Conservation (phyloP, 176 grass and related monocot species). For the Avena insularis region DNA sequence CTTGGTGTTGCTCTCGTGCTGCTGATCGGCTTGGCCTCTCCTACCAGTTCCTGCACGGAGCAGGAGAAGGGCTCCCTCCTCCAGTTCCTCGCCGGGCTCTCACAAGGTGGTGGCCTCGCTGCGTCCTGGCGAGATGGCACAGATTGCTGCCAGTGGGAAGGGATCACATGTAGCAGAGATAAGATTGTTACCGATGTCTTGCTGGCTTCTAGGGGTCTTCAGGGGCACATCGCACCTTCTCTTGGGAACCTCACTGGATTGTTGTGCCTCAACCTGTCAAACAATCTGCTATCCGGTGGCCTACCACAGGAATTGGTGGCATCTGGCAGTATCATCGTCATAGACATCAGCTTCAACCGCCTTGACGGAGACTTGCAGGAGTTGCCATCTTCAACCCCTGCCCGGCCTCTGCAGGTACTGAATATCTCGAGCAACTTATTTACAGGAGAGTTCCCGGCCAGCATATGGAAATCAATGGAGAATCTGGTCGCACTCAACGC, state of each 20-base stretch:
- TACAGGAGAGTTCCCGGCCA: too few relatives aligned
- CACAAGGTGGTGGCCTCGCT: background rate
- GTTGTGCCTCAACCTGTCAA: too few relatives aligned
- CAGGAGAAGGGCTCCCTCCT: conserved; percentile 48
- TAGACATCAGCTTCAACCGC: too few relatives aligned
- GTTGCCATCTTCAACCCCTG: too few relatives aligned
- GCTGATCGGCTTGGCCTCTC: conserved; percentile 26
- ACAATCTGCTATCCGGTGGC: too few relatives aligned
- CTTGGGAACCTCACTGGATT: conserved; percentile 28
- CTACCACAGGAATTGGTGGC: too few relatives aligned
- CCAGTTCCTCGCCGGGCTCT: conserved; percentile 42
- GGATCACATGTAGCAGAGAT: conserved; percentile 39
- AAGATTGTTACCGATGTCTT: background rate
- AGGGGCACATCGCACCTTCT: conserved; percentile 27
- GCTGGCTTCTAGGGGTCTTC: conserved; percentile 8
- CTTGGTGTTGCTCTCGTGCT: conserved; percentile 21
- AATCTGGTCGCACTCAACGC: too few relatives aligned
- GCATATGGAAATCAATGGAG: too few relatives aligned
- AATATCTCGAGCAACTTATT: too few relatives aligned
- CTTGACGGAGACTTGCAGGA: too few relatives aligned
- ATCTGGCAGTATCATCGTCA: too few relatives aligned
- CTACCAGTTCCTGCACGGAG: conserved; percentile 22
- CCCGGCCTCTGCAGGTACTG: too few relatives aligned
- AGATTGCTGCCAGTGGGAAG: conserved; percentile 56
- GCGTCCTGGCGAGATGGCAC: conserved; percentile 26